Percentiles rank a stretch among this genome's conserved stretches.
Evolutionary conservation across 352 stramenopile genomes (phyloP).

Genomic region (Phytophthora hibernalis): DNA sequence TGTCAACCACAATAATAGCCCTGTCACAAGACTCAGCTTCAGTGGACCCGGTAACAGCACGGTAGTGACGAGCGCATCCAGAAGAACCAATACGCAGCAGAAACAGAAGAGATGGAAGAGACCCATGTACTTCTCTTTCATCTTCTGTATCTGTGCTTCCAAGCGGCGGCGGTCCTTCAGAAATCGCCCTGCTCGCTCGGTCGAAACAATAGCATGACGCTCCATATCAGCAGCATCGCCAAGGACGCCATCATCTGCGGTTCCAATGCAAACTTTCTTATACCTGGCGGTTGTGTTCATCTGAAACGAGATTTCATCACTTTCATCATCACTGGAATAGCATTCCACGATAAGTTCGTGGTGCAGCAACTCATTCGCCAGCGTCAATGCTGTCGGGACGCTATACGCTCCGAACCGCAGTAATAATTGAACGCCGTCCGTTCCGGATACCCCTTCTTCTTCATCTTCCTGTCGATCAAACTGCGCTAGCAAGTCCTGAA

Average conservation of each 20-base stretch:
- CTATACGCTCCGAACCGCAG: constrained; percentile 51
- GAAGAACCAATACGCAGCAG: constrained; percentile 44
- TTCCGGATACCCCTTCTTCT: constrained; percentile 37
- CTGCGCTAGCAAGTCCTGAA: constrained; percentile 20
- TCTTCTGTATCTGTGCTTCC: constrained; percentile 30
- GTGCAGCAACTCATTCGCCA: constrained; percentile 45
- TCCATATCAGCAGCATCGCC: constrained; percentile 14
- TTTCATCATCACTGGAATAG: constrained; percentile 14
- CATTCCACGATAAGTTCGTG: constrained; percentile 39
- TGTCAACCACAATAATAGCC: constrained; percentile 48
- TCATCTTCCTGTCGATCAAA: constrained; percentile 19
- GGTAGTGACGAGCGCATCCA: constrained; percentile 39
- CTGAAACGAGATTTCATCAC: constrained; percentile 12
- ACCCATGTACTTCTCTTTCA: constrained; percentile 37
- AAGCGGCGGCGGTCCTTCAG: constrained; percentile 33
- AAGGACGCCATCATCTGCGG: not conserved
- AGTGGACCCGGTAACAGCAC: constrained; percentile 38
- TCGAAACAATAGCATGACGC: constrained; percentile 21
- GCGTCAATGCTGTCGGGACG: constrained; percentile 43
- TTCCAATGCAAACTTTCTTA: constrained; percentile 30
- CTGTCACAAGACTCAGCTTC: constrained; percentile 45
- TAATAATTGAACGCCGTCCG: constrained; percentile 48
- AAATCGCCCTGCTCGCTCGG: constrained; percentile 11
- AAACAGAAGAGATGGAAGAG: constrained; percentile 48
- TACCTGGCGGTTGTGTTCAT: constrained; percentile 35